Evolutionary conservation across 306 rosid genomes (phyloP).

Genomic region (Cucurbita argyrosperma): DNA sequence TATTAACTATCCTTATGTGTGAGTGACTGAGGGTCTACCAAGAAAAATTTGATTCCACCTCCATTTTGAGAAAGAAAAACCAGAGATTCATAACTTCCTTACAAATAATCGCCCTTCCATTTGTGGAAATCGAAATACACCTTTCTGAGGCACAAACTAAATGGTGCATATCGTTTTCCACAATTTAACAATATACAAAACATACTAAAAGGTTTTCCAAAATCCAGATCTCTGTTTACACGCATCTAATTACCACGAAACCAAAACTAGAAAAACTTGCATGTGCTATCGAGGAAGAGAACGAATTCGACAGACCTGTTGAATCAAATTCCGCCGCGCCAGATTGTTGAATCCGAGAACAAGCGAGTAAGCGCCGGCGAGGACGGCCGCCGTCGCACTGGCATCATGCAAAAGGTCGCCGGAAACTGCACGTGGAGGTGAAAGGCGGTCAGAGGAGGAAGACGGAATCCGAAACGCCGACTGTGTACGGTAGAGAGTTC

Average conservation of each 20-base stretch:
- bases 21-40: not conserved
- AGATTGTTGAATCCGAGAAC: slow-evolving; percentile 51
- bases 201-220: not conserved
- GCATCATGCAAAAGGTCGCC: slow-evolving; percentile 33
- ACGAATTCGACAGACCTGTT: slow-evolving; percentile 35
- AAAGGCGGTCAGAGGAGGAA: not conserved
- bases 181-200: not conserved
- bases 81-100: not conserved
- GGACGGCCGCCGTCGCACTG: slow-evolving; percentile 44
- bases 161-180: not conserved
- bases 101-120: not conserved
- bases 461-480: slow-evolving; percentile 3
- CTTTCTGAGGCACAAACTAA: not conserved
- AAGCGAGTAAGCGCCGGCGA: slow-evolving; percentile 52
- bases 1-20: not conserved
- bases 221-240: not conserved
- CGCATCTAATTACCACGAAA: not conserved
- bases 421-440: slow-evolving; percentile 3
- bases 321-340: slow-evolving; percentile 33
- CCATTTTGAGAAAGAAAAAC: not conserved
- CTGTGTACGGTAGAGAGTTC: slow-evolving; percentile 19
- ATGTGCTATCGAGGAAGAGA: not conserved
- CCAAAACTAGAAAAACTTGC: not conserved
- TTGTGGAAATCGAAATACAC: not conserved
- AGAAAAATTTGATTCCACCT: not conserved